Base-by-base conservation (phyloP, 805 yeast species). In the Teunomyces gatunensis region DNA sequence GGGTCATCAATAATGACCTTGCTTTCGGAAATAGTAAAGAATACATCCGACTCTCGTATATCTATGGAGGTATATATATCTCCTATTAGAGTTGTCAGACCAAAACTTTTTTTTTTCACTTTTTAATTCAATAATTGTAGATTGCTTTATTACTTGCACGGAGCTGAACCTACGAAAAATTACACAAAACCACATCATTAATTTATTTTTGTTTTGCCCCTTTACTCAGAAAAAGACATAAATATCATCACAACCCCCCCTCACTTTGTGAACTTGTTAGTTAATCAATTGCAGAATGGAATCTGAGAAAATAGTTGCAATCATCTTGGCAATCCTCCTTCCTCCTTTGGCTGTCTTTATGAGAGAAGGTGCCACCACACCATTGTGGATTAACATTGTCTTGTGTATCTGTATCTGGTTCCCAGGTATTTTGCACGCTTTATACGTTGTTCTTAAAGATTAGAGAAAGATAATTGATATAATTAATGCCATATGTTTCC, bases 361-460 rank as follows among this genome's bases (percentile, higher is more conserved):
- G 76, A 79, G 75, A 53, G 78, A 75, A 57, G 94, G 92, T 52
- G 74, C 80, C 55, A 81, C 87, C 54, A 71, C 75, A 44, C 86
- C 78, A 45, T 79, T 85, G 60, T 69, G 85, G 65, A 77, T 86
- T 62, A 85, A 84, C 74, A 61, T 83, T 55, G 64, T 84, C 50
- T 75, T 83, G 57, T 81, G 86, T 74, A 51, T 73, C 56, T 83
- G 79, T 64, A 67, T 74, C 54, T 83, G 84, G 83, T 84, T 86
- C 84, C 94, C 94, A 60, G 91, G 84, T 71, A 85, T 85, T 68
- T 68, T 86, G 55, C 89, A 85, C 63, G 92, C 92, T 46, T 65
- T 84, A 55, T 86, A 81, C 69, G 69, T 84, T 60, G 88, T 81
- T 32, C 58, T 71, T 49, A 63, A 57, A 48, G 54, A 58, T 49